These are phyloP conservation scores for Blastobotrys raffinosifermentans DNA, from an alignment of 1,139 yeast genomes.

Conservation along the genomic window DNA sequence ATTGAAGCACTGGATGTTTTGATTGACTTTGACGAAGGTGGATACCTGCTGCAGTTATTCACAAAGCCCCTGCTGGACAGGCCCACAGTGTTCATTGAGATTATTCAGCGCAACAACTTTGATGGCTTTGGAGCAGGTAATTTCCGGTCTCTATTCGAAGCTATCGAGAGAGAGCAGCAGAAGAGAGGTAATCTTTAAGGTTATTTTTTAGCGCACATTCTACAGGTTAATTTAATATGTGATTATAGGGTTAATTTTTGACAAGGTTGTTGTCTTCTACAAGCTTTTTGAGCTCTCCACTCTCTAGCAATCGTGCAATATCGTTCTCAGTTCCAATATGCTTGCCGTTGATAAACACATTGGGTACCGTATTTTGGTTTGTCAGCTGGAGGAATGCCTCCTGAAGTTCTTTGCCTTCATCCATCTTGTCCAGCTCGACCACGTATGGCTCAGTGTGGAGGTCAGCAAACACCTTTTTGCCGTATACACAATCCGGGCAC, in stretches of 20 bases:
- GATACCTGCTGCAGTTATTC: constrained; percentile 71
- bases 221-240: too few species aligned
- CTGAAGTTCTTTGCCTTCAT: constrained; percentile 53
- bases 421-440: constrained; percentile 57
- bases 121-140: constrained; percentile 88
- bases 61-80: constrained; percentile 71
- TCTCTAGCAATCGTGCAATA: constrained; percentile 20
- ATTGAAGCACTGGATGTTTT: constrained; percentile 49
- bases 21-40: constrained; percentile 67
- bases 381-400: constrained; percentile 54
- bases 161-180: constrained; percentile 55
- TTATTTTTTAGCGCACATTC: too few species aligned
- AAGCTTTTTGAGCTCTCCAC: constrained; percentile 26
- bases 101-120: constrained; percentile 73
- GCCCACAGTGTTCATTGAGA: constrained; percentile 75
- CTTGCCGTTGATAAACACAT: constrained; percentile 59
- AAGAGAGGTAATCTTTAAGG: constrained; percentile 33
- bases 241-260: too few species aligned
- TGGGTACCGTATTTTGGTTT: constrained; percentile 69
- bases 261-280: constrained; percentile 19
- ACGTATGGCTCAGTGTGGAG: constrained; percentile 48
- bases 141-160: constrained; percentile 72
- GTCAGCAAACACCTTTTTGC: constrained; percentile 48
- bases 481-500: constrained; percentile 74
- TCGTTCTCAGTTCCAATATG: constrained; percentile 30